Evolutionary conservation across 345 rosid species (phyloP).

Genomic region (Sisymbrium altissimum): DNA sequence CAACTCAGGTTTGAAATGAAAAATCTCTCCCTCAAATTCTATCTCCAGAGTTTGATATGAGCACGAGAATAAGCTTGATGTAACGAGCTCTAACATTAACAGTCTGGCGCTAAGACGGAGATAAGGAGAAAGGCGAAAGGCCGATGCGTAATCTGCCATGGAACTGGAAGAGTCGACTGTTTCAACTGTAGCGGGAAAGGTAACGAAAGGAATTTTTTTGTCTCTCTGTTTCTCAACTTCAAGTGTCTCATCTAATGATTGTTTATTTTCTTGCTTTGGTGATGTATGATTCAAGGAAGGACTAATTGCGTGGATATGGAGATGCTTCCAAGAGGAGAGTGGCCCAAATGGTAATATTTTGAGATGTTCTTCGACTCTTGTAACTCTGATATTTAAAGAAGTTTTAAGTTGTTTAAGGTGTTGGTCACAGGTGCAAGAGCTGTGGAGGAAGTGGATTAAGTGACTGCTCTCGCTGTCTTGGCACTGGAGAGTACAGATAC

Average conservation of each 20-base stretch:
- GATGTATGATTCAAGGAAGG: conserved; percentile 47
- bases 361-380: not conserved
- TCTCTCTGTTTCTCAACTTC: not conserved
- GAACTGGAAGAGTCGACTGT: conserved; percentile 68
- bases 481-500: conserved; percentile 62
- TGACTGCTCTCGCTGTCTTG: conserved; percentile 68
- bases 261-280: not conserved
- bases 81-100: not conserved
- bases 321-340: conserved; percentile 76
- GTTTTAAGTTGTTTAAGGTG: no score
- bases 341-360: conserved; percentile 73
- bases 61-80: not conserved
- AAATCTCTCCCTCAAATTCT: not conserved
- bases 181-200: conserved; percentile 64
- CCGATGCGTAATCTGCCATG: conserved; percentile 61
- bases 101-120: conserved; percentile 53
- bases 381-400: not conserved
- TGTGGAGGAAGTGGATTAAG: conserved; percentile 85
- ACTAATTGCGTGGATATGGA: conserved; percentile 45
- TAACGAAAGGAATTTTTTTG: not conserved
- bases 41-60: not conserved
- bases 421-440: conserved; percentile 56
- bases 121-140: conserved; percentile 48
- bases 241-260: not conserved
- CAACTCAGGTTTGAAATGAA: conserved; percentile 52